A percentile compares a stretch with the other conserved stretches of the same genome.
phyloP scores from a whole-genome alignment of 1,284 basidiomycete species.

The Irpex sp. region DNA sequence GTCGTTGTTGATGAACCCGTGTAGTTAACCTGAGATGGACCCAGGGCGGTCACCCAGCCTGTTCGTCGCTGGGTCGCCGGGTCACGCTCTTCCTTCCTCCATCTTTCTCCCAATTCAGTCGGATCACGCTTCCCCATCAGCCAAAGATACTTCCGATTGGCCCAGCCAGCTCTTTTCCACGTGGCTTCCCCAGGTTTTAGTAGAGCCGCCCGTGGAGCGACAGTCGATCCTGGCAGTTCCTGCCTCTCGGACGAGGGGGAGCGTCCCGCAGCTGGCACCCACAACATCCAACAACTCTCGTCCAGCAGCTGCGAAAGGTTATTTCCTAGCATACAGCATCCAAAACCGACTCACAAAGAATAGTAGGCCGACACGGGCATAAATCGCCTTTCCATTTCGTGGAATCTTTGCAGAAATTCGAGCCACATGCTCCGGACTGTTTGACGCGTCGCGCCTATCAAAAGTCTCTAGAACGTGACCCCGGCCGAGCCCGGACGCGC shows the following conservation, averaged over 20 bases:
- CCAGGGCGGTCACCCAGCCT: background rate
- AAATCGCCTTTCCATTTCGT: background rate
- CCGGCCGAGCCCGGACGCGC: background rate
- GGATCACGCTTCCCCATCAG: conserved; percentile 3
- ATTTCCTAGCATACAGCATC: too few relatives aligned
- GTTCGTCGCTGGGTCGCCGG: background rate
- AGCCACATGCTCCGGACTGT: background rate
- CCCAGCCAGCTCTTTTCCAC: background rate
- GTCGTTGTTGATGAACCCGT: background rate
- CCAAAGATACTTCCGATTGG: background rate
- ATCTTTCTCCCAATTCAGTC: background rate
- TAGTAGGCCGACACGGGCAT: background rate
- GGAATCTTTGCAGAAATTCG: background rate
- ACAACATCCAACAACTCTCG: background rate
- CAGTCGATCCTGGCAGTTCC: conserved; percentile 3
- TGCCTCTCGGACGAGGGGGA: background rate
- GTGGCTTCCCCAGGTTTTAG: conserved; percentile 3
- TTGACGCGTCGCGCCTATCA: background rate
- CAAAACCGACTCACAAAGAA: too few relatives aligned
- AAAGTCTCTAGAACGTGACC: background rate
- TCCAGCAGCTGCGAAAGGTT: too few relatives aligned
- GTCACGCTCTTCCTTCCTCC: too few relatives aligned
- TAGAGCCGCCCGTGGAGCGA: background rate
- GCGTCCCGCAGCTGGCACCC: background rate
- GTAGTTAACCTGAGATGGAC: background rate